Base-by-base conservation (phyloP, 768 basidiomycete genomes). In the Piloderma croceum region DNA sequence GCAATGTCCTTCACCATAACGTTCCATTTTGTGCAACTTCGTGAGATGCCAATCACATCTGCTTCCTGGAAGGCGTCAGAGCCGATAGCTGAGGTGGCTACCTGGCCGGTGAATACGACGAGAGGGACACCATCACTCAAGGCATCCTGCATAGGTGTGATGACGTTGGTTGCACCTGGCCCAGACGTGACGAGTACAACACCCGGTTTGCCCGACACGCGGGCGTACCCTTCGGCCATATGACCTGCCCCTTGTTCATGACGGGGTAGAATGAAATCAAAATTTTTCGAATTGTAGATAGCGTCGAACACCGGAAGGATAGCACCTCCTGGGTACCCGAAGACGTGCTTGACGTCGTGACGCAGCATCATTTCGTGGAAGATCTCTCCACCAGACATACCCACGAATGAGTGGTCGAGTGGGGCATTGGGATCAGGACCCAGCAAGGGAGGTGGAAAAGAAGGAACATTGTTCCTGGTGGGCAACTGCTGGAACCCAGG, bases 281-380 rank as follows among this genome's bases (percentile, higher is more conserved):
- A 98, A 61, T 96, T 83, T 3, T 81, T 76, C 6, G 91, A 94
- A 62, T 94, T 84, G 74, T 97, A 86, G 64, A 98, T 99, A 60
- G 96, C 96, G 61, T 99, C 94, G 64, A 97, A 99, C n/a, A 99
- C 96, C 46, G 94, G 96, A 24, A 98, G 79, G 62, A 98, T 97
- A 31, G 94, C 96, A 43, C 94, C 94, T 32, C 93, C 93, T 6
- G 94, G 94, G 65, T 98, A 99, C 25, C 94, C 94, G 54, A 99
- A 98, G 34, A 99, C 76, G 55, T 97, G 90, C 63, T 93, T 96
- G 52, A 98, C 93, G 43, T 75, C 79, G 58, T 99, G 96, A 34
- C 94, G 77, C 46, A 93, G 81, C 90, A 99, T 94, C 94, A 99
- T 98, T 67, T 99, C 94, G 63, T 99, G 92, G 70, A 99, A 96